phyloP scores from a whole-genome alignment of 75 land plant genomes.

The Larix kaempferi region DNA sequence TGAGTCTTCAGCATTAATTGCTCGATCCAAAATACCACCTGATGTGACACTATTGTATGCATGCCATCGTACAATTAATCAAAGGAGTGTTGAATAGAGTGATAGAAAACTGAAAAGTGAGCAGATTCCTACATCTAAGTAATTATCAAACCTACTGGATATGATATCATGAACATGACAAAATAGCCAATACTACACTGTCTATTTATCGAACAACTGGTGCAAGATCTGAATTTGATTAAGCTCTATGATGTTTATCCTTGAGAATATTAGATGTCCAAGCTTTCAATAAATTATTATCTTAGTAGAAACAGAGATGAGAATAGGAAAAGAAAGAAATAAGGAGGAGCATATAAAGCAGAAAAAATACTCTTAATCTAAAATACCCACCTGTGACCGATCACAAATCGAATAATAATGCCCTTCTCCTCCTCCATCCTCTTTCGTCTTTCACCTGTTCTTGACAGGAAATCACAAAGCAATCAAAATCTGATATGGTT shows the following conservation, averaged over 20 bases:
- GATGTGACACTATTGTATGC: constrained; percentile 33
- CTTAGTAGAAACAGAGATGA: no score
- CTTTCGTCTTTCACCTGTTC: constrained; percentile 43
- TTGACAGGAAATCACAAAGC: neutral
- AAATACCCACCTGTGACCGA: constrained; percentile 65
- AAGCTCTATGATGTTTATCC: no score
- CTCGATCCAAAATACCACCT: constrained; percentile 53
- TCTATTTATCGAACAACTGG: neutral
- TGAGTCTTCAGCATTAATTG: constrained; percentile 45
- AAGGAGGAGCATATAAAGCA: neutral
- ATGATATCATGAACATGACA: neutral
- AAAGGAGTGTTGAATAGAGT: neutral
- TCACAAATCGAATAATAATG: constrained; percentile 69
- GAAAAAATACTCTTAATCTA: no score
- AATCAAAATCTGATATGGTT: no score
- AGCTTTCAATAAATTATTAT: no score
- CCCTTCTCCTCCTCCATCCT: constrained; percentile 72
- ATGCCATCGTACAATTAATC: no score
- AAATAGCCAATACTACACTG: neutral
- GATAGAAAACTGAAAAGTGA: neutral
- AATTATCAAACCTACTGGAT: neutral
- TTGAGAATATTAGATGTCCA: no score
- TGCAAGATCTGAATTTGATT: neutral
- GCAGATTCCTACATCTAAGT: neutral
- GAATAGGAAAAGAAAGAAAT: neutral